phyloP scores from a whole-genome alignment of 78 protist genomes.

The Anaeramoeba ignava region DNA sequence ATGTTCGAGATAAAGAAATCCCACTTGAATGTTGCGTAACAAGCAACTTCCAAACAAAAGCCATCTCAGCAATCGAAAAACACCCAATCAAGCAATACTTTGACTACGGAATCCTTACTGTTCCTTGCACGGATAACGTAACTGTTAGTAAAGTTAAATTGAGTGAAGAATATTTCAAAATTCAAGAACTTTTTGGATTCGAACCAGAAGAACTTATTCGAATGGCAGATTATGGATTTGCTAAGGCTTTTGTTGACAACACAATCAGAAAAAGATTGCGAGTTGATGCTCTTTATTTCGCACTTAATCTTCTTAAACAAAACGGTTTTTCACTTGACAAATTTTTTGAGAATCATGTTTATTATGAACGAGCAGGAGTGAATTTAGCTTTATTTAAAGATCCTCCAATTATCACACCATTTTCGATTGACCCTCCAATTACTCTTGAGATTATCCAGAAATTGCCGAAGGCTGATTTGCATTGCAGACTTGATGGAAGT shows the following conservation, averaged over 20 bases:
- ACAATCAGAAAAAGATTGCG: constrained; percentile 23
- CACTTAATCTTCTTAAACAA: constrained; percentile 14
- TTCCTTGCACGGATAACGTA: constrained; percentile 51
- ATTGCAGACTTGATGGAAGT: constrained; percentile 46
- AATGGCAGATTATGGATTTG: constrained; percentile 45
- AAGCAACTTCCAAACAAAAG: constrained; percentile 60
- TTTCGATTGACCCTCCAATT: constrained; percentile 2
- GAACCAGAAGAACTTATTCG: constrained; percentile 43
- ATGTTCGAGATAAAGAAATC: constrained; percentile 22
- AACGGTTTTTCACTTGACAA: constrained; percentile 29
- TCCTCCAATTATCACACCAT: background rate
- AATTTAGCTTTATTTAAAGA: background rate
- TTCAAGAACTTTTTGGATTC: constrained; percentile 31
- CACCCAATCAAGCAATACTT: constrained; percentile 53
- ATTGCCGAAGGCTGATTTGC: constrained; percentile 48
- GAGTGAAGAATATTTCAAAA: constrained; percentile 23
- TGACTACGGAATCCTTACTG: constrained; percentile 40
- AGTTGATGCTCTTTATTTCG: constrained; percentile 19
- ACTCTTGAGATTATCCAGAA: constrained; percentile 31
- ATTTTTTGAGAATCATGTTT: background rate
- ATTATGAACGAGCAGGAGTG: constrained; percentile 28
- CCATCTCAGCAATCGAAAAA: constrained; percentile 19
- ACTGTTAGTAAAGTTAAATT: constrained; percentile 20
- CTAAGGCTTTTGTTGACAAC: constrained; percentile 22
- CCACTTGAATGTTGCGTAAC: constrained; percentile 44